Evolutionary conservation across 805 yeast genomes (phyloP), one percentile per base, ranked within the genome.

Genomic region (Candida wancherniae): DNA sequence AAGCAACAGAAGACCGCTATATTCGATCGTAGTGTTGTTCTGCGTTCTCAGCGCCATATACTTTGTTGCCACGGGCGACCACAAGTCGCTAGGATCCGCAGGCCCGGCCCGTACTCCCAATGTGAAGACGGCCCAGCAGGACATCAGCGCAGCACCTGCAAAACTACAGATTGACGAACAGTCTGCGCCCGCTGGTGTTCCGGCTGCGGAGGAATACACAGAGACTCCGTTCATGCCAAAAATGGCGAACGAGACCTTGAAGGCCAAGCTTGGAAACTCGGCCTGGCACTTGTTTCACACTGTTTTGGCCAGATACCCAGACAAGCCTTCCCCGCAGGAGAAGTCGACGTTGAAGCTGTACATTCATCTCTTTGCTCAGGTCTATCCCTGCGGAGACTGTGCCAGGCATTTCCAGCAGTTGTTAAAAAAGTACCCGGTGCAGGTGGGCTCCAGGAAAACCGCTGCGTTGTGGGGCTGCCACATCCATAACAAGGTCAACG

Each of bases 381-480:
- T 92, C 7, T 92, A 92, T 44, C 98, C 98, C 0, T 90, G 97
- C 60, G 95, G 95, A 3, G 97, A 90, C 53, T 92, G 97, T 60
- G 97, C 98, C 0, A 68, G 84, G 42, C 97, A 92, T 57, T 92
- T 92, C 57, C 81, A 73, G 42, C 60, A 73, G 50, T 60, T 90
- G 42, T 58, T 92, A 34, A 50, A 63, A 34, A 69, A 80, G 47
- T 79, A 66, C 49, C 97, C 98, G 1, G 96, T 95, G 3, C 98
- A 92, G 50, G 69, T 81, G 3, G 66, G 75, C 6, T 70, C 82
- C 14, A 69, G 95, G 36, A 76, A 77, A 39, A 72, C 75, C 3
- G 97, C 98, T 1, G 86, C 95, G 0, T 61, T 84, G 42, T 92
- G 98, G 98, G 98, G 98, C 1, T 92, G 98, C 53, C 81, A 81